Percentiles rank a stretch among this genome's conserved stretches.
Conservation (phyloP, 257 asterid species). For the Anisodus acutangulus region DNA sequence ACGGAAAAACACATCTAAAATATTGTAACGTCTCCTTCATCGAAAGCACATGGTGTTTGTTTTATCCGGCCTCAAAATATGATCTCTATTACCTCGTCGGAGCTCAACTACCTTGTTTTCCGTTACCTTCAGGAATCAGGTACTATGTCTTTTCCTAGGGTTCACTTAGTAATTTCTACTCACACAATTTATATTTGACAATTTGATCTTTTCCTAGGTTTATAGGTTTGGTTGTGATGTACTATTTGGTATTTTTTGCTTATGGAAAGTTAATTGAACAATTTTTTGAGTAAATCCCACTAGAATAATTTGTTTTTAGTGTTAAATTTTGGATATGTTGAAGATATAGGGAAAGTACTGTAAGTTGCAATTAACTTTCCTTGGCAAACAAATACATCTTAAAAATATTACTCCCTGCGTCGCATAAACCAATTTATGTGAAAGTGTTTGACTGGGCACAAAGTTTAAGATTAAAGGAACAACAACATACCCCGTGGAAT, state of each 20-base stretch:
- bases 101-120: conserved; percentile 84
- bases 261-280: not conserved
- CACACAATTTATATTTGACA: not conserved
- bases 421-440: too few relatives aligned
- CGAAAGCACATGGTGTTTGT: conserved; percentile 24
- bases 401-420: not conserved
- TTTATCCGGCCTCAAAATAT: conserved; percentile 39
- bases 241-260: not conserved
- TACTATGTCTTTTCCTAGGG: conserved; percentile 26
- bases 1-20: not conserved
- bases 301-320: not conserved
- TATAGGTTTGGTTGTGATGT: not conserved
- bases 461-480: too few relatives aligned
- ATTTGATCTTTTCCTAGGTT: not conserved
- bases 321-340: not conserved
- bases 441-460: too few relatives aligned
- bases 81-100: conserved; percentile 74
- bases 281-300: not conserved
- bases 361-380: not conserved
- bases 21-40: conserved; percentile 22
- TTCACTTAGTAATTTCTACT: not conserved
- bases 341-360: not conserved
- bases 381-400: not conserved
- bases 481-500: too few relatives aligned
- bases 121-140: conserved; percentile 96